Evolutionary conservation across 139 green algal genomes (phyloP).

Genomic region (Marvania coccoides): DNA sequence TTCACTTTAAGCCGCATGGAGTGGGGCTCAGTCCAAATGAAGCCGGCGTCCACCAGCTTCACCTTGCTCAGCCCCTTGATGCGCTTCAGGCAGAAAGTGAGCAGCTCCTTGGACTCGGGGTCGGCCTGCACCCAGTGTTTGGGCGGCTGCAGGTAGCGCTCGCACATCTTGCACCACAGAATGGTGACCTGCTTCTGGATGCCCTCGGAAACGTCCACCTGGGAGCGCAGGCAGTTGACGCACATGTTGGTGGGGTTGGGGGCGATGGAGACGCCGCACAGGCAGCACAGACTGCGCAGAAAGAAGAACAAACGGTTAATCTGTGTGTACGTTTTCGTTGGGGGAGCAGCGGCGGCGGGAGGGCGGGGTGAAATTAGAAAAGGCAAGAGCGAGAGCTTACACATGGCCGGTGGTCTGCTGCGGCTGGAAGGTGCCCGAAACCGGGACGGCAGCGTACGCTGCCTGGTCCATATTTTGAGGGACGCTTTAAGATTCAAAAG

Average conservation of each 20-base stretch:
- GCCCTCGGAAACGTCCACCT: constrained; percentile 96
- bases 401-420: constrained; percentile 64
- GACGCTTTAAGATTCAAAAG: too few relatives aligned
- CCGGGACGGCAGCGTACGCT: background rate
- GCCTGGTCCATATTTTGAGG: constrained; percentile 11
- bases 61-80: constrained; percentile 82
- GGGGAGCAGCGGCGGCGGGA: too few relatives aligned
- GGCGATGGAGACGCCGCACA: constrained; percentile 83
- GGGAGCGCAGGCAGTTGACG: constrained; percentile 90
- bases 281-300: constrained; percentile 70
- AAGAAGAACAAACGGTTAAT: too few relatives aligned
- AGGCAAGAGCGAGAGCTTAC: constrained; percentile 35
- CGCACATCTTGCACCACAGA: constrained; percentile 88
- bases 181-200: constrained; percentile 90
- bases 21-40: constrained; percentile 99
- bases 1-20: constrained; percentile 93
- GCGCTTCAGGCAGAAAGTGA: constrained; percentile 94
- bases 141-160: constrained; percentile 89
- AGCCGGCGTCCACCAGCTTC: constrained; percentile 96
- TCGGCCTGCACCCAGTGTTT: constrained; percentile 89
- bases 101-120: constrained; percentile 92
- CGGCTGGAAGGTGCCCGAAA: constrained; percentile 26
- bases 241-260: constrained; percentile 98
- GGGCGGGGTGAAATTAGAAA: too few relatives aligned
- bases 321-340: too few relatives aligned